Evolutionary conservation across 169 alveolate genomes (phyloP).

Genomic region (Plasmodium billcollinsi): DNA sequence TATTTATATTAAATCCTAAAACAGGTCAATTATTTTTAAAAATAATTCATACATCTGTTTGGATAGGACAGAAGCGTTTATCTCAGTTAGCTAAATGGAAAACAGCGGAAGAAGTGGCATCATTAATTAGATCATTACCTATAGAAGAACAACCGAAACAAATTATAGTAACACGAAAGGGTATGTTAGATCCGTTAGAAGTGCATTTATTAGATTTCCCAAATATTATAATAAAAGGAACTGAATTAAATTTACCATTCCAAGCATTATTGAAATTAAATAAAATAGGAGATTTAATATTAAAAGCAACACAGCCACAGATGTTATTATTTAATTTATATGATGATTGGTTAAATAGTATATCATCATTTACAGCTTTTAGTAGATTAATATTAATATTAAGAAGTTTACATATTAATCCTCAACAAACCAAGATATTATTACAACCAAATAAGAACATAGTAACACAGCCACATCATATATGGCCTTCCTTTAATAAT

Average conservation of each 20-base stretch:
- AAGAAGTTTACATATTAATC: conserved; percentile 98
- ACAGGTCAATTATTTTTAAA: conserved; percentile 99
- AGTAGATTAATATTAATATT: conserved; percentile 96
- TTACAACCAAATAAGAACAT: conserved; percentile 97
- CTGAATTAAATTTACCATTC: conserved; percentile 99
- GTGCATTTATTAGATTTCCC: conserved; percentile 99
- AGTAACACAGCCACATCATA: conserved; percentile 98
- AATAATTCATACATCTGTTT: conserved; percentile 99
- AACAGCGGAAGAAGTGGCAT: conserved; percentile 99
- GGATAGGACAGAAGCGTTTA: conserved; percentile 99
- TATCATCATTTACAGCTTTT: conserved; percentile 99
- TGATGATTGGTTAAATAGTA: conserved; percentile 99
- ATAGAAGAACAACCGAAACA: conserved; percentile 99
- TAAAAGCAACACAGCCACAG: conserved; percentile 99
- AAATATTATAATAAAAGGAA: conserved; percentile 99
- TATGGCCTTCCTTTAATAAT: conserved; percentile 99
- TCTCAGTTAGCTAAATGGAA: conserved; percentile 99
- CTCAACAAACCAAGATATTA: conserved; percentile 98
- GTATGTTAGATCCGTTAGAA: conserved; percentile 99
- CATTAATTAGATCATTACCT: conserved; percentile 99
- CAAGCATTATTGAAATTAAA: conserved; percentile 98
- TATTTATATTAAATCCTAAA: conserved; percentile 99
- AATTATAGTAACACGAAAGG: conserved; percentile 99
- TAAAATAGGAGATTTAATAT: conserved; percentile 99
- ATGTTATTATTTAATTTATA: conserved; percentile 99